Base-by-base conservation (phyloP, 2,329 filamentous ascomycete species). In the Laburnicola sp. region DNA sequence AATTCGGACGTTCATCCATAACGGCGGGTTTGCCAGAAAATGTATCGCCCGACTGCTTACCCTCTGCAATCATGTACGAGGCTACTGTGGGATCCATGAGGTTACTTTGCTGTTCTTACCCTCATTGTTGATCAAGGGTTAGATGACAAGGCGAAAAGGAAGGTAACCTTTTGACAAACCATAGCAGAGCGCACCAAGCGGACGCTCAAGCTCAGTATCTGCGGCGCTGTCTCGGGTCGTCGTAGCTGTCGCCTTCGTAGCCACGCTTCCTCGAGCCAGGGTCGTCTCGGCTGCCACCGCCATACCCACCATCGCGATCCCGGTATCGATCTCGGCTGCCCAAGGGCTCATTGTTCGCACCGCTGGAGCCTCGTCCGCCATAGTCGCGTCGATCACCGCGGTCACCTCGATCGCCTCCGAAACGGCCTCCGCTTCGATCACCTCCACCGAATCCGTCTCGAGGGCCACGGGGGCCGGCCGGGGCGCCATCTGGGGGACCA, bases 301-400 rank as follows among this genome's bases (percentile, higher is more conserved):
- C 60, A 55, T 40, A 27, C 38, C 54, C 56, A n/a, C 66, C 62
- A 51, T 68, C 66, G 32, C 65, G 61, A 26, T 64, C 60, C 34
- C 62, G 69, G 50, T 76, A 76, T 45, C 81, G 77, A 57, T 82
- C 78, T 55, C 79, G 73, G 63, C 77, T 76, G 66, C 88, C 86
- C 70, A 94, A 84, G 55, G 89, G 90, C 72, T 95, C 91, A 74
- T 88, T 87, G 75, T 95, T 94, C 76, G 89, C 89, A 59, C 89
- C 89, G 50, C 84, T 87, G 53, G 81, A 74, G 59, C 78, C 76
- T 61, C 66, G 65, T 46, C 63, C 66, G 27, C 65, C 62, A 22
- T 48, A 53, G 28, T 63, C 56, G 30, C 57, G 56, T 42, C 62
- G 53, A 32, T 64, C 62, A 8, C 57, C 52, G 34, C 58, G 43